A percentile compares a stretch with the other conserved stretches of the same genome.
These are phyloP conservation scores for Monilinia aucupariae DNA, from an alignment of 2,329 filamentous ascomycete species.

Conservation along the genomic window DNA sequence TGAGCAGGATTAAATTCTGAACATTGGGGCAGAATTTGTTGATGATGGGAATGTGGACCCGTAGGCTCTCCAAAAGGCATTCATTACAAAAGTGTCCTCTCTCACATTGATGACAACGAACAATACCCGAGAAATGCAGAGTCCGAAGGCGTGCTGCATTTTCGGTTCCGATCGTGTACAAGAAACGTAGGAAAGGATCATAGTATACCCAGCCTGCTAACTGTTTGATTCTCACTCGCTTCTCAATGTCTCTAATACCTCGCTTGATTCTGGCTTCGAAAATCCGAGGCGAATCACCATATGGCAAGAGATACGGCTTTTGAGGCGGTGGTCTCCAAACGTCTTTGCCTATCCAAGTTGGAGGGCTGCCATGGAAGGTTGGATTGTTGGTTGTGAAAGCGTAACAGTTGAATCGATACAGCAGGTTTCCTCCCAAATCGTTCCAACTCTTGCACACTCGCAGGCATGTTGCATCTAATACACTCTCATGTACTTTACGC, in stretches of 20 bases:
- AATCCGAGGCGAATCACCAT: no score
- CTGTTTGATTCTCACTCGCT: background rate
- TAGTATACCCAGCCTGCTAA: slow-evolving; percentile 18
- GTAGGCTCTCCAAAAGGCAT: background rate
- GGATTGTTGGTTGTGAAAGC: background rate
- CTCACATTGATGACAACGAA: background rate
- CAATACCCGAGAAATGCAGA: background rate
- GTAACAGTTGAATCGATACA: background rate
- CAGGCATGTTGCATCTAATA: background rate
- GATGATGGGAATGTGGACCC: background rate
- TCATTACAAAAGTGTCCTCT: background rate
- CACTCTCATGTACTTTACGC: background rate
- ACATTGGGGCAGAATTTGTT: background rate
- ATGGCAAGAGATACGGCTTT: background rate
- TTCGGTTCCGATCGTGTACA: slow-evolving; percentile 17
- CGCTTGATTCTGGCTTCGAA: no score
- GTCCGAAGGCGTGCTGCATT: slow-evolving; percentile 16
- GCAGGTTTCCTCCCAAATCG: background rate
- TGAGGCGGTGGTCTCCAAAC: background rate
- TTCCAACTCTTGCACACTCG: background rate
- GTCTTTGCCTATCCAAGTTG: background rate
- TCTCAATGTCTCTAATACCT: background rate
- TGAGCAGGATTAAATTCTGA: background rate
- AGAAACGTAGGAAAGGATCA: slow-evolving; percentile 21
- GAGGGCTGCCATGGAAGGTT: background rate